phyloP scores from a whole-genome alignment of 306 rosid genomes.

The Senna siamea region DNA sequence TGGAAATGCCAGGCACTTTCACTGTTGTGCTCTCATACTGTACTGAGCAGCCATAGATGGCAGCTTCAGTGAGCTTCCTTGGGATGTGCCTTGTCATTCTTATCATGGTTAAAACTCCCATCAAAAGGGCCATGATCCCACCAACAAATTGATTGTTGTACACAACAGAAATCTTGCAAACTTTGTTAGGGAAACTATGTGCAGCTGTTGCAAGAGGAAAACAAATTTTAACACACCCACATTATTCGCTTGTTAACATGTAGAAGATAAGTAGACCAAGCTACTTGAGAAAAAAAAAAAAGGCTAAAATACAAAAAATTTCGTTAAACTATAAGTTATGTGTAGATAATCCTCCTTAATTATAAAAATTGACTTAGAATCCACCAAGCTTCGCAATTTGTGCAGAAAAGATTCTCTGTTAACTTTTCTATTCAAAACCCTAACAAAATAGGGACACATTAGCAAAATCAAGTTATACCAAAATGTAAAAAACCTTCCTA shows the following conservation, averaged over 20 bases:
- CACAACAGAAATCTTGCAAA: conserved; percentile 48
- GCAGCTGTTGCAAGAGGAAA: conserved; percentile 31
- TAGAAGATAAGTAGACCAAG: not conserved
- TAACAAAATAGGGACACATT: too few species aligned
- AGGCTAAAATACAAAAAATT: too few species aligned
- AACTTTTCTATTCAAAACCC: too few species aligned
- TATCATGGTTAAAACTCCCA: conserved; percentile 78
- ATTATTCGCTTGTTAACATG: too few species aligned
- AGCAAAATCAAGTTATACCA: too few species aligned
- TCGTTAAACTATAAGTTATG: too few species aligned
- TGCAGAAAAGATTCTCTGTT: too few species aligned
- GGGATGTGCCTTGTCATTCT: conserved; percentile 78
- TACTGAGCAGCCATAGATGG: conserved; percentile 57
- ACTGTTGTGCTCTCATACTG: conserved; percentile 49
- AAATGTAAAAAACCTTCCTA: too few species aligned
- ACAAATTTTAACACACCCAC: too few species aligned
- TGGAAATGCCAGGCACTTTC: conserved; percentile 44
- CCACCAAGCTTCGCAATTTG: too few species aligned
- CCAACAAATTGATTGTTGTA: conserved; percentile 51
- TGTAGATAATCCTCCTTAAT: too few species aligned
- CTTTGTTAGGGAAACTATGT: conserved; percentile 49
- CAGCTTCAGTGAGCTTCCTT: conserved; percentile 66
- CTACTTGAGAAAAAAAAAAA: not conserved
- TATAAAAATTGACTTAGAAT: too few species aligned
- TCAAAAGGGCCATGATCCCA: conserved; percentile 70